Conservation (phyloP, 2,329 filamentous ascomycete species). For the Venturia carpophila region DNA sequence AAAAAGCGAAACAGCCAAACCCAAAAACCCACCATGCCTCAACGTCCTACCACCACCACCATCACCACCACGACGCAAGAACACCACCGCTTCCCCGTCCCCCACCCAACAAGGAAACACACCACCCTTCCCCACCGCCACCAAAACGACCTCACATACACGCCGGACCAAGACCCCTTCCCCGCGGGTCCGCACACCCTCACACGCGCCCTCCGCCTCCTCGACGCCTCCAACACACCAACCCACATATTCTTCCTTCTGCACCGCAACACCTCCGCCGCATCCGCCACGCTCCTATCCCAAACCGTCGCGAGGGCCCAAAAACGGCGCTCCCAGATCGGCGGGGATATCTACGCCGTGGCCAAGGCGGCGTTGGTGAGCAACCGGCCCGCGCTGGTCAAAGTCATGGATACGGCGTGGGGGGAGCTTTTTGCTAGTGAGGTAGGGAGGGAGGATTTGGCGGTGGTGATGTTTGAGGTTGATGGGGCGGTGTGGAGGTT, state of each 20-base stretch:
- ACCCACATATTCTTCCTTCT: constrained; percentile 3
- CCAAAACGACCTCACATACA: neutral
- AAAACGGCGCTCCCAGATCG: neutral
- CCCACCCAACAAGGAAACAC: too few species aligned
- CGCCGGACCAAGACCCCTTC: neutral
- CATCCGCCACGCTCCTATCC: too few species aligned
- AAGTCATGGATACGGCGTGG: neutral
- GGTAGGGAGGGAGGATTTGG: constrained; percentile 16
- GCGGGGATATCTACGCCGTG: neutral
- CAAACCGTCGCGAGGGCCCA: neutral
- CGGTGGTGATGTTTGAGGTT: constrained; percentile 14
- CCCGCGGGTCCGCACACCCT: neutral
- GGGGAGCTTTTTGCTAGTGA: constrained; percentile 12
- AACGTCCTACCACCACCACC: too few species aligned
- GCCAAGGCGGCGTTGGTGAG: constrained; percentile 12
- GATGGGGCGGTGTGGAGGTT: constrained; percentile 8
- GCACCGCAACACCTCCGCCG: neutral
- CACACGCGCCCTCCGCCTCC: neutral
- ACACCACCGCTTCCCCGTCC: too few species aligned
- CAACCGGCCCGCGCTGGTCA: neutral
- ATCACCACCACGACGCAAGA: too few species aligned
- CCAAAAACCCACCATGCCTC: too few species aligned
- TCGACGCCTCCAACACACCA: neutral
- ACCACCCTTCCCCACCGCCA: neutral
- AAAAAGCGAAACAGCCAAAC: too few species aligned